Evolutionary conservation across 2,329 filamentous ascomycete species (phyloP).

Genomic region (Aspergillus sp.): DNA sequence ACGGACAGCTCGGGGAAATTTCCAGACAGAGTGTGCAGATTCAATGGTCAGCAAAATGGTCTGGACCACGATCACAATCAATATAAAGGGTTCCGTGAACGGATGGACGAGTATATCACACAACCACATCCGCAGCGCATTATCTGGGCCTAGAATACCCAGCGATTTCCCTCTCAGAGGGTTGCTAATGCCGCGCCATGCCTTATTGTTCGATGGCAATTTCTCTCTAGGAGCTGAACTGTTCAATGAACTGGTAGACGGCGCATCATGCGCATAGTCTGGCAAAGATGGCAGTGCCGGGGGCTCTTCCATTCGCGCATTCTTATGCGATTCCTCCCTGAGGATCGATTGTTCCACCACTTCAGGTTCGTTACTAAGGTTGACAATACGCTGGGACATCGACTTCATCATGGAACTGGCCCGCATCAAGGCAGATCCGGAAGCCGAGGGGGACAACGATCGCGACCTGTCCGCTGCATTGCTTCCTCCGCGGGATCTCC

Average conservation of each 20-base stretch:
- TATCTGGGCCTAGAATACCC: constrained; percentile 80
- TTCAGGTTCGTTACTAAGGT: constrained; percentile 91
- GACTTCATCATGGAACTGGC: constrained; percentile 76
- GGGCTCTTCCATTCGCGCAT: constrained; percentile 56
- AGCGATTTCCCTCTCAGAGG: constrained; percentile 84
- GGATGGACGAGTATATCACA: constrained; percentile 86
- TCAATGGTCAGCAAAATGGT: constrained; percentile 86
- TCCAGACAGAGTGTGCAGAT: constrained; percentile 70
- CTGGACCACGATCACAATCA: constrained; percentile 85
- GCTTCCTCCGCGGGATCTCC: constrained; percentile 60
- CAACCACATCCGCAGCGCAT: constrained; percentile 69
- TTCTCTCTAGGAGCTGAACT: constrained; percentile 42
- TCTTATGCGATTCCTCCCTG: constrained; percentile 55
- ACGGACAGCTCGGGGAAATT: constrained; percentile 55
- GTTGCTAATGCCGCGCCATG: constrained; percentile 59
- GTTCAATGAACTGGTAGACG: constrained; percentile 34
- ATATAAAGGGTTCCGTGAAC: constrained; percentile 80
- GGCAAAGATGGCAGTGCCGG: constrained; percentile 52
- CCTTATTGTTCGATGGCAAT: constrained; percentile 42
- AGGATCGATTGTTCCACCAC: constrained; percentile 72
- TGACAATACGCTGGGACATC: constrained; percentile 97
- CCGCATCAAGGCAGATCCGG: constrained; percentile 63
- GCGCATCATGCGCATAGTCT: constrained; percentile 49
- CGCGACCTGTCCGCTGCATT: constrained; percentile 43
- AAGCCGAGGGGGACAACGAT: constrained; percentile 65